phyloP scores from a whole-genome alignment of 1,284 basidiomycete species.

The Trichosporon inkin region DNA sequence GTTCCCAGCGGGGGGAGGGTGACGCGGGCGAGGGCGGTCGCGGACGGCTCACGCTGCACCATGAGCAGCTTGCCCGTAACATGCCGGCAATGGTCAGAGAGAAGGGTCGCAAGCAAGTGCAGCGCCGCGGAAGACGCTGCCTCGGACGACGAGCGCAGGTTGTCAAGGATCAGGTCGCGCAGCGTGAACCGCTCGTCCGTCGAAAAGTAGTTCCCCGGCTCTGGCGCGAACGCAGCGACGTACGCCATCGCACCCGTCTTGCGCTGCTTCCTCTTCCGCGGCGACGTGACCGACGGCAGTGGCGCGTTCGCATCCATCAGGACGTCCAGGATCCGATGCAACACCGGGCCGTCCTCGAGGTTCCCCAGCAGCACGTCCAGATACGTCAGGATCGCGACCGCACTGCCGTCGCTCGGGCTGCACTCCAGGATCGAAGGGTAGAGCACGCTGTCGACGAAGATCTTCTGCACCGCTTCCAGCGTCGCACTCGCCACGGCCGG shows the following conservation, averaged over 20 bases:
- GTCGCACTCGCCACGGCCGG: constrained; percentile 74
- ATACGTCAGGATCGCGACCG: constrained; percentile 95
- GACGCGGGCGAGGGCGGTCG: constrained; percentile 41
- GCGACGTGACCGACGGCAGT: constrained; percentile 12
- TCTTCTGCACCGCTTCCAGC: constrained; percentile 73
- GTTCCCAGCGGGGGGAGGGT: constrained; percentile 21
- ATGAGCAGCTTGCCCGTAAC: constrained; percentile 64
- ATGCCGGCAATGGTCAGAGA: constrained; percentile 65
- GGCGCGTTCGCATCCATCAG: constrained; percentile 36
- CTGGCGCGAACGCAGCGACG: constrained; percentile 24
- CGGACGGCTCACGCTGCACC: constrained; percentile 63
- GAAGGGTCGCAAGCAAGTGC: constrained; percentile 70
- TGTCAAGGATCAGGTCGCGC: constrained; percentile 77
- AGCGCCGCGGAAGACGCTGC: constrained; percentile 68
- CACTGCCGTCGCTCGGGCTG: constrained; percentile 85
- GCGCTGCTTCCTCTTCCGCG: constrained; percentile 17
- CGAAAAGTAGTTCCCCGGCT: constrained; percentile 58
- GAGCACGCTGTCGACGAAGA: constrained; percentile 86
- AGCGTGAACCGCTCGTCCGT: constrained; percentile 82
- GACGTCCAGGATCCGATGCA: constrained; percentile 31
- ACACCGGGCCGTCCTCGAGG: constrained; percentile 59
- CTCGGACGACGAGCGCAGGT: constrained; percentile 64
- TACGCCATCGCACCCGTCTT: constrained; percentile 32
- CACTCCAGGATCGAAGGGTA: constrained; percentile 93
- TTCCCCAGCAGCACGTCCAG: constrained; percentile 81